Evolutionary conservation across 495 filamentous ascomycete species (phyloP).

Genomic region (Daldinia grandis): DNA sequence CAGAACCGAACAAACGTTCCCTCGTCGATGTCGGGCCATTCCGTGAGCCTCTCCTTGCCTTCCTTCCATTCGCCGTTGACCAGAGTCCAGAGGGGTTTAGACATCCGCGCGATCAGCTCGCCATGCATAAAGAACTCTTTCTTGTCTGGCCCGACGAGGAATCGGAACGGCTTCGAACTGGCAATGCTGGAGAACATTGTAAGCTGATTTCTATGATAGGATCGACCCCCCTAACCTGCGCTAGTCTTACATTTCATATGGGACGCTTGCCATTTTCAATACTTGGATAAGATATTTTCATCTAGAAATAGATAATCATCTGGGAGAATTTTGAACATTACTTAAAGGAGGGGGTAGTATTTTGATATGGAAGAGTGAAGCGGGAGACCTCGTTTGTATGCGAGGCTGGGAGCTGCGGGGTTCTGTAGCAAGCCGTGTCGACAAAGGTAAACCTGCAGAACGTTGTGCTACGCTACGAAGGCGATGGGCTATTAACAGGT

Average conservation of each 20-base stretch:
- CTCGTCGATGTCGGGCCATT: conserved; percentile 30
- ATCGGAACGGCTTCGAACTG: conserved; percentile 35
- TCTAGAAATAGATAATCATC: neutral
- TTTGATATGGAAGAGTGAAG: neutral
- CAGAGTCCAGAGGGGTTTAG: conserved; percentile 16
- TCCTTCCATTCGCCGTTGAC: conserved; percentile 28
- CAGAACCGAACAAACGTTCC: conserved; percentile 33
- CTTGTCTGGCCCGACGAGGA: conserved; percentile 31
- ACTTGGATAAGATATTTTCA: neutral
- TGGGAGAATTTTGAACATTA: neutral
- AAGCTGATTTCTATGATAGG: neutral
- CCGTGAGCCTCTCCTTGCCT: neutral
- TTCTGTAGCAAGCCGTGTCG: neutral
- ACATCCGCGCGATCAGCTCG: conserved; percentile 21
- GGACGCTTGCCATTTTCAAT: conserved; percentile 19
- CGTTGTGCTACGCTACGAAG: conserved; percentile 10
- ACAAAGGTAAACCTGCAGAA: conserved; percentile 24
- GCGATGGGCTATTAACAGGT: neutral
- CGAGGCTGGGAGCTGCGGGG: conserved; percentile 18
- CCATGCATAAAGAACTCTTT: conserved; percentile 31
- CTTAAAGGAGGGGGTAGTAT: neutral
- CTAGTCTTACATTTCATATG: conserved; percentile 24
- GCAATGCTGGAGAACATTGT: conserved; percentile 16
- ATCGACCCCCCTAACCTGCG: neutral
- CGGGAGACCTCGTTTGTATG: neutral